Evolutionary conservation across 192 early-diverging fungal genomes (phyloP).

Genomic region (Entophlyctis luteolus): DNA sequence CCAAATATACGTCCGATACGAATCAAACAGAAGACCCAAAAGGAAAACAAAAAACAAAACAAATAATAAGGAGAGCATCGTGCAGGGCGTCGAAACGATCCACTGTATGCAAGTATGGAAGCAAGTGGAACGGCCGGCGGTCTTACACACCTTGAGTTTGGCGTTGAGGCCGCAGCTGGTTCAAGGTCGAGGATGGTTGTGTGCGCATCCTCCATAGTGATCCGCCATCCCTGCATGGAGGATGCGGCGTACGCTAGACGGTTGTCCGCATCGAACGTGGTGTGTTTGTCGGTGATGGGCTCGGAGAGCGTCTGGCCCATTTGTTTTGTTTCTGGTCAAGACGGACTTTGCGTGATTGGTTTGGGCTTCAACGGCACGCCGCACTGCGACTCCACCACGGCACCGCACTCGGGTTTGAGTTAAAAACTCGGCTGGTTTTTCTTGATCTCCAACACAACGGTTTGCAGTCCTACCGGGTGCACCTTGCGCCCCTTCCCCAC

Average conservation of each 20-base stretch:
- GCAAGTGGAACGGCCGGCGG: too few species aligned
- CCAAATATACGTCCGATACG: too few species aligned
- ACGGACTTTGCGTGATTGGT: too few species aligned
- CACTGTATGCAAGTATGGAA: too few species aligned
- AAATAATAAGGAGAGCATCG: too few species aligned
- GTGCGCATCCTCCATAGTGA: slow-evolving; percentile 97
- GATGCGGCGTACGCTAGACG: slow-evolving; percentile 78
- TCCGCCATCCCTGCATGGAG: slow-evolving; percentile 72
- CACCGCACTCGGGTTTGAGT: too few species aligned
- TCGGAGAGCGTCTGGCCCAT: neutral
- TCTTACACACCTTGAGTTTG: slow-evolving; percentile 19
- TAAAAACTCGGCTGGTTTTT: slow-evolving; percentile 44
- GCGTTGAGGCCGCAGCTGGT: slow-evolving; percentile 25
- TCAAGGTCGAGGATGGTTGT: slow-evolving; percentile 72
- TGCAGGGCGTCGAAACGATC: too few species aligned
- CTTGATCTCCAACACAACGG: slow-evolving; percentile 94
- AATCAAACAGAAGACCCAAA: neutral
- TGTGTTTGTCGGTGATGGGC: slow-evolving; percentile 49
- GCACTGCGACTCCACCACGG: too few species aligned
- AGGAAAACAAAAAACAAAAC: neutral
- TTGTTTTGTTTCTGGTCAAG: too few species aligned
- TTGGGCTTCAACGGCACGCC: too few species aligned
- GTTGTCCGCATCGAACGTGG: slow-evolving; percentile 64
- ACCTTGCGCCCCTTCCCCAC: slow-evolving; percentile 43
- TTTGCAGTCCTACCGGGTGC: slow-evolving; percentile 85